phyloP scores from a whole-genome alignment of 1,139 yeast genomes.

The Blastobotrys elegans region DNA sequence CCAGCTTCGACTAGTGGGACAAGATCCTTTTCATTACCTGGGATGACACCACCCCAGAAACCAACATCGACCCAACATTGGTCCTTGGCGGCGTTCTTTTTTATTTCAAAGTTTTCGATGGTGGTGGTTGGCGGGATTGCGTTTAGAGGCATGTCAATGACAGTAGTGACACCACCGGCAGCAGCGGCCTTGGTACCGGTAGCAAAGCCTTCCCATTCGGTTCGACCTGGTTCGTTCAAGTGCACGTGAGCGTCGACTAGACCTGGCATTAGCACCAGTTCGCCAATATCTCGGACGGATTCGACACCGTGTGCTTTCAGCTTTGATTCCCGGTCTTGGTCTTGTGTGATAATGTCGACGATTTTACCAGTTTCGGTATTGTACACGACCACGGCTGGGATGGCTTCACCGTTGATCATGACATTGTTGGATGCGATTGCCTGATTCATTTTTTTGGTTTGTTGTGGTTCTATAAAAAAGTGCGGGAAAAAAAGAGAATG shows the following conservation, averaged over 20 bases:
- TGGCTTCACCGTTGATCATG: conserved; percentile 46
- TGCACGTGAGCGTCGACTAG: conserved; percentile 92
- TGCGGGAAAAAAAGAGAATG: not conserved
- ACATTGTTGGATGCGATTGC: conserved; percentile 68
- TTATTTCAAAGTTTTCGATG: conserved; percentile 64
- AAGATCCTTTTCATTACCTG: conserved; percentile 60
- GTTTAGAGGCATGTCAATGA: conserved; percentile 92
- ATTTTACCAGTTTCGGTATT: conserved; percentile 76
- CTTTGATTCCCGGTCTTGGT: conserved; percentile 35
- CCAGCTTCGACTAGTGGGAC: conserved; percentile 76
- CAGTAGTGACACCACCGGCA: conserved; percentile 93
- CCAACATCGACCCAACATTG: conserved; percentile 93
- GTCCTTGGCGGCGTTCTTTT: conserved; percentile 69
- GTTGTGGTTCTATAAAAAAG: not conserved
- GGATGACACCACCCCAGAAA: conserved; percentile 94
- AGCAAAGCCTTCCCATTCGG: conserved; percentile 95
- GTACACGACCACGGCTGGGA: conserved; percentile 65
- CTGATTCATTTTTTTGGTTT: conserved; percentile 4
- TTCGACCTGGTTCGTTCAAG: conserved; percentile 88
- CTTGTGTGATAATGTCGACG: conserved; percentile 42
- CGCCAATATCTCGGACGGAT: conserved; percentile 53
- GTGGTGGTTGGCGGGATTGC: conserved; percentile 95
- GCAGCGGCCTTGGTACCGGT: conserved; percentile 92
- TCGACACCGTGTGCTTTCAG: conserved; percentile 15
- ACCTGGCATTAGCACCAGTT: conserved; percentile 75